phyloP scores from a whole-genome alignment of 768 basidiomycete genomes.

The Krasilnikovozyma curviuscula region DNA sequence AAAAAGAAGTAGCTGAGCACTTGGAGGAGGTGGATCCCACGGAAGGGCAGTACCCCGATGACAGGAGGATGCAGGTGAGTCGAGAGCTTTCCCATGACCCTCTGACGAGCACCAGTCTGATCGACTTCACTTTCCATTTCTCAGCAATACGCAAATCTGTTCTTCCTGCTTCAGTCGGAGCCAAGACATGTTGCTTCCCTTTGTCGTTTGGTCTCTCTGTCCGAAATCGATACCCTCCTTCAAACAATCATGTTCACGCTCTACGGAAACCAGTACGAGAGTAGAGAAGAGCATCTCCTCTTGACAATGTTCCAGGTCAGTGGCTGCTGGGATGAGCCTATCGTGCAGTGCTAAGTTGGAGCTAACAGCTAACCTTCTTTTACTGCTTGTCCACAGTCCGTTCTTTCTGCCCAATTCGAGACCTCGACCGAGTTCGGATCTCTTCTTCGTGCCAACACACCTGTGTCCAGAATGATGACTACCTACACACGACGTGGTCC shows the following conservation, averaged over 20 bases:
- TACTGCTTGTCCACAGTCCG: constrained; percentile 41
- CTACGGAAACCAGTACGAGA: constrained; percentile 98
- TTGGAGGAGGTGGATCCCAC: constrained; percentile 88
- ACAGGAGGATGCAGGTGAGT: constrained; percentile 47
- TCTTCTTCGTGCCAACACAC: constrained; percentile 90
- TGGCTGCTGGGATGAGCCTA: neutral
- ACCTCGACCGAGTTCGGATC: constrained; percentile 99
- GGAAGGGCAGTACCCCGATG: constrained; percentile 82
- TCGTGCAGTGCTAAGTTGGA: neutral
- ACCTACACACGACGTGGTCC: constrained; percentile 97
- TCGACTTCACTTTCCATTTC: neutral
- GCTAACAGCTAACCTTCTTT: neutral
- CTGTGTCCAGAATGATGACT: constrained; percentile 99
- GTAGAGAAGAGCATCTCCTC: constrained; percentile 89
- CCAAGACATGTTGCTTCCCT: constrained; percentile 91
- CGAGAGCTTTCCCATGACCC: neutral
- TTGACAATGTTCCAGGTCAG: constrained; percentile 79
- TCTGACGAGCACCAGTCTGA: neutral
- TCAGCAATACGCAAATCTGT: constrained; percentile 90
- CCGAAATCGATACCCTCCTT: constrained; percentile 94
- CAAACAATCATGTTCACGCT: constrained; percentile 99
- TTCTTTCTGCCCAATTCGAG: constrained; percentile 95
- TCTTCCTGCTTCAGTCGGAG: constrained; percentile 95
- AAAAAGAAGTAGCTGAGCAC: constrained; percentile 85
- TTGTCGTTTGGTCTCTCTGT: constrained; percentile 83